Base-by-base conservation (phyloP, 2,329 filamentous ascomycete genomes). In the Aspergillus caelatus region DNA sequence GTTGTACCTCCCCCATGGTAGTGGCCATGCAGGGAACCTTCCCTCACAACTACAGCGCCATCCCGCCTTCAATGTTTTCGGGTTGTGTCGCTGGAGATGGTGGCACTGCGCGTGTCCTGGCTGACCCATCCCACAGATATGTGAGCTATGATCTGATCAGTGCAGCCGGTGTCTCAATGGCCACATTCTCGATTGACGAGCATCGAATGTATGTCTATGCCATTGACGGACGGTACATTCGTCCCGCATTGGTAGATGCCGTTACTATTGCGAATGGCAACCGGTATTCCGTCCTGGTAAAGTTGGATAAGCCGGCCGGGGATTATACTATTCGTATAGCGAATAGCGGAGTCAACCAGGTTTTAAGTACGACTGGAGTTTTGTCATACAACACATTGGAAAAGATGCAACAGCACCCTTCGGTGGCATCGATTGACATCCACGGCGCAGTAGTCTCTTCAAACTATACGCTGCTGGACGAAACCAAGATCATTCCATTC, bases 291-390 rank as follows among this genome's bases (percentile, higher is more conserved):
- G 71, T 78, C 36, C 60, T 81, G 12, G 69, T 81, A n/a, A 72
- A 76, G 67, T 74, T 86, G 9, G 74, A 81, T 56, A 79, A 81
- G 52, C 71, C 69, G 2, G 69, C 79, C 1, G 83, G 82, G 0
- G 75, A 83, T 61, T 88, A 85, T 71, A 81, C 81, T 12, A 83
- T 88, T 28, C 85, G 87, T 2, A 75, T 85, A 30, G 81, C 82
- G 16, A 81, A 83, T 19, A 73, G 75, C 2, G 79, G 78, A 21
- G 73, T 81, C 6, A 81, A 83, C 14, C 88, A 89, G 71, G 80
- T 88, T 57, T 76, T 89, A 32, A 77, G 78, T 19, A 84, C 81
- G 1, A 78, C 81, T 39, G 86, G 84, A 0, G 74, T 80, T 4
- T 73, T 89, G 41, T 75, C 78, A 0, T 82, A 83, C 65, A 64